phyloP scores from a whole-genome alignment of 139 green algal genomes.

The Tetraselmis chui region DNA sequence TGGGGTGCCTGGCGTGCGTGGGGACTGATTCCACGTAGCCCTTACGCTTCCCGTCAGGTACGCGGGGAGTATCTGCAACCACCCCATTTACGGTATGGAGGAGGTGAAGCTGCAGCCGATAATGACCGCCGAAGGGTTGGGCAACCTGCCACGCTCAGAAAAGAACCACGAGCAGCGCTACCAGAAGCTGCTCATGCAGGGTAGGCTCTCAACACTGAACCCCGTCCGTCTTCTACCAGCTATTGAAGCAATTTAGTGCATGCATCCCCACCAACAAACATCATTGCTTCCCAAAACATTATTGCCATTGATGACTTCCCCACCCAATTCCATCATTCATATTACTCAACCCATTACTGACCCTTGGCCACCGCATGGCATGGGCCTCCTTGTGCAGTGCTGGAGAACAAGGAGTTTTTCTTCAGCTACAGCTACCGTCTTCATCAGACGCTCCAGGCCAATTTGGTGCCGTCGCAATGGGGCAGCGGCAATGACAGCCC shows the following conservation, averaged over 20 bases:
- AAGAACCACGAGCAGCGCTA: constrained; percentile 39
- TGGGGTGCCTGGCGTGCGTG: too few relatives aligned
- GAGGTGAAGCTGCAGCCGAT: constrained; percentile 66
- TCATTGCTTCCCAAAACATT: too few relatives aligned
- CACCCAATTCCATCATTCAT: too few relatives aligned
- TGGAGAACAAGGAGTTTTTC: constrained; percentile 89
- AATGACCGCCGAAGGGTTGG: constrained; percentile 3
- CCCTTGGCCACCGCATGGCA: too few relatives aligned
- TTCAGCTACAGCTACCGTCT: constrained; percentile 84
- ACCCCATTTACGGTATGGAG: constrained; percentile 79
- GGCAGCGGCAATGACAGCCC: constrained; percentile 11
- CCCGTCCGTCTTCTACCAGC: too few relatives aligned
- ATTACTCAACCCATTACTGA: too few relatives aligned
- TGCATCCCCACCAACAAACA: too few relatives aligned
- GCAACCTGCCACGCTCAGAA: not conserved
- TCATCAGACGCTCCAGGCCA: constrained; percentile 64
- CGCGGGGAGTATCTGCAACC: constrained; percentile 68
- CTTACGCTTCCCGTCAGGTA: too few relatives aligned
- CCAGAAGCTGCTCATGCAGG: constrained; percentile 59
- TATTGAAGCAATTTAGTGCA: too few relatives aligned
- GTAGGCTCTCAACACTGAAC: too few relatives aligned
- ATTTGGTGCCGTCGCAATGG: constrained; percentile 25
- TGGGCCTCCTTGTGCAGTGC: constrained; percentile 72
- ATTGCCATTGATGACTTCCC: too few relatives aligned
- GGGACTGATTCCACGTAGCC: too few relatives aligned